These are phyloP conservation scores for Cystobasidium ongulense DNA, from an alignment of 768 basidiomycete species.

Conservation along the genomic window DNA sequence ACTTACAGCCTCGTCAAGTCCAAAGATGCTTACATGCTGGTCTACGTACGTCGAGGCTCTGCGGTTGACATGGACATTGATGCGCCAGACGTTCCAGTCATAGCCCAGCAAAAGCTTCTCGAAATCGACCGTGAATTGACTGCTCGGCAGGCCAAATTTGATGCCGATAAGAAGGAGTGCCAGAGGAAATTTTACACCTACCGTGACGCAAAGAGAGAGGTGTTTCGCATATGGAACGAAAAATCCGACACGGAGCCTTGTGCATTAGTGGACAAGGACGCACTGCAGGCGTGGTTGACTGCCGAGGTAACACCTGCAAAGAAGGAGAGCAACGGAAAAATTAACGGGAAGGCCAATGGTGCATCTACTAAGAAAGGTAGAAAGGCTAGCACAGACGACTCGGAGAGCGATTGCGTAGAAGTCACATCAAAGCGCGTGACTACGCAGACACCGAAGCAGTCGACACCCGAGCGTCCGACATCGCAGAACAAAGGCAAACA, in stretches of 20 bases:
- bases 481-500: not conserved
- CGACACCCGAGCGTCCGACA: not conserved
- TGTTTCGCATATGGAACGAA: not conserved
- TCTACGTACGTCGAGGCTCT: slow-evolving; percentile 58
- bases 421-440: not conserved
- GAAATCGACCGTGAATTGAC: not conserved
- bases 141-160: not conserved
- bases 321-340: not conserved
- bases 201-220: not conserved
- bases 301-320: not conserved
- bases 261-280: not conserved
- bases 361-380: not conserved
- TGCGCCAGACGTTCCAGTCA: not conserved
- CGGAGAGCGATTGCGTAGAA: not conserved
- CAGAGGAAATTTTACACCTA: not conserved
- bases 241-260: not conserved
- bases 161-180: not conserved
- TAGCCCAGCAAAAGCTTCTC: not conserved
- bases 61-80: not conserved
- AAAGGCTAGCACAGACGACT: not conserved
- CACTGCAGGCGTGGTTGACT: not conserved
- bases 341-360: no score
- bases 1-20: slow-evolving; percentile 35
- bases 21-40: slow-evolving; percentile 62
- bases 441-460: not conserved